A percentile compares a stretch with the other conserved stretches of the same genome.
Evolutionary conservation across 805 yeast genomes (phyloP).

Genomic region (Nakazawaea wickerhamii): DNA sequence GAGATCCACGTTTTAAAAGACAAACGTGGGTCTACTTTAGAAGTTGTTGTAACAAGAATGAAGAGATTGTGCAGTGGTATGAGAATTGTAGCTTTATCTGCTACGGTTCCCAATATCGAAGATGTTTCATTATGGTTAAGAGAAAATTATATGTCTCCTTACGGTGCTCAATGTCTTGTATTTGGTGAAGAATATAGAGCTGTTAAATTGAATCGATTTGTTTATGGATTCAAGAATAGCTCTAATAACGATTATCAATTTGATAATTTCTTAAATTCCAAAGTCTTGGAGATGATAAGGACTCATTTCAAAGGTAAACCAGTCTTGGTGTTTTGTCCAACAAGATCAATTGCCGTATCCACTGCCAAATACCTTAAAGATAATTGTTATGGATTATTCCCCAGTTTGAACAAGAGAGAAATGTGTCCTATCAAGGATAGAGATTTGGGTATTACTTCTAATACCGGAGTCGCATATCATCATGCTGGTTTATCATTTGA

Average conservation of each 20-base stretch:
- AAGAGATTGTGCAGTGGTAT: conserved; percentile 29
- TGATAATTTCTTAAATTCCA: conserved; percentile 38
- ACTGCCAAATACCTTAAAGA: conserved; percentile 38
- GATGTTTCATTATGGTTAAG: conserved; percentile 43
- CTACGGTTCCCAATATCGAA: conserved; percentile 46
- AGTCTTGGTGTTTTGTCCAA: conserved; percentile 47
- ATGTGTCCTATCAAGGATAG: conserved; percentile 20
- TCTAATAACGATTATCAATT: conserved; percentile 41
- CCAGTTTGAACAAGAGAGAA: neutral
- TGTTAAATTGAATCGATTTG: conserved; percentile 34
- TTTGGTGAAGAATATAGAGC: conserved; percentile 47
- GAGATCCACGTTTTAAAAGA: conserved; percentile 44
- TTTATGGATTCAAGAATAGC: conserved; percentile 36
- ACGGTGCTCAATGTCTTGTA: conserved; percentile 30
- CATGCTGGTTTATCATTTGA: conserved; percentile 50
- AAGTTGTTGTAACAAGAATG: conserved; percentile 44
- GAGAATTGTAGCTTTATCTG: conserved; percentile 45
- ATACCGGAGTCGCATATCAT: conserved; percentile 45
- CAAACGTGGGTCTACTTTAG: conserved; percentile 43
- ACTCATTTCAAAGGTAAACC: conserved; percentile 37
- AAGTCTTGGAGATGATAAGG: conserved; percentile 33
- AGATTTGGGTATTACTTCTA: conserved; percentile 21
- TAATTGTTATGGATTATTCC: conserved; percentile 13
- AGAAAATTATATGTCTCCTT: conserved; percentile 15
- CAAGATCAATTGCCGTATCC: conserved; percentile 40